Evolutionary conservation across 2,329 filamentous ascomycete species (phyloP).

Genomic region (Periconia macrospinosa): DNA sequence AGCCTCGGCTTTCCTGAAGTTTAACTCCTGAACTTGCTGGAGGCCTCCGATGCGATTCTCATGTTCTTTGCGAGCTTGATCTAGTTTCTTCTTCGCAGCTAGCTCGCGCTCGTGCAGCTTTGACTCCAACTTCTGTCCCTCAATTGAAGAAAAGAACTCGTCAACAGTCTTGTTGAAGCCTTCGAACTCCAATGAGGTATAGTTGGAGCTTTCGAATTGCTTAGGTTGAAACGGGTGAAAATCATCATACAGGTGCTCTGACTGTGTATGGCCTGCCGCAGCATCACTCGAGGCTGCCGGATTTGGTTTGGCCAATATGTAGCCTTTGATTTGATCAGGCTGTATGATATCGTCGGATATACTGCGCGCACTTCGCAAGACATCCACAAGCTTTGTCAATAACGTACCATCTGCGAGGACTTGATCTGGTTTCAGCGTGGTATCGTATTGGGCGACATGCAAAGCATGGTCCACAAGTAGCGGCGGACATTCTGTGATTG

Average conservation of each 20-base stretch:
- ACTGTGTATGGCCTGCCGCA: slow-evolving; percentile 47
- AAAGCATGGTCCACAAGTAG: slow-evolving; percentile 86
- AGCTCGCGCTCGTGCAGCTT: slow-evolving; percentile 80
- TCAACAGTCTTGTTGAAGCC: slow-evolving; percentile 93
- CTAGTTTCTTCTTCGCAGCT: slow-evolving; percentile 78
- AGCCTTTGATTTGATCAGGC: slow-evolving; percentile 70
- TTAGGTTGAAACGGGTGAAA: slow-evolving; percentile 89
- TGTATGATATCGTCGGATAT: slow-evolving; percentile 71
- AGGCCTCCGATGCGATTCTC: slow-evolving; percentile 81
- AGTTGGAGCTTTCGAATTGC: slow-evolving; percentile 72
- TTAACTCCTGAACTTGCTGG: slow-evolving; percentile 77
- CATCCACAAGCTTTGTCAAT: slow-evolving; percentile 67
- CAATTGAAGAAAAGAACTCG: slow-evolving; percentile 95
- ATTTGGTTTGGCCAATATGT: slow-evolving; percentile 75
- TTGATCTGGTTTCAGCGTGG: slow-evolving; percentile 65
- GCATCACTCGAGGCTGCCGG: slow-evolving; percentile 38
- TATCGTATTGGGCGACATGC: slow-evolving; percentile 69
- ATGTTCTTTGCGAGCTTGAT: slow-evolving; percentile 82
- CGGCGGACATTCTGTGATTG: slow-evolving; percentile 86
- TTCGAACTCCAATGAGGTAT: slow-evolving; percentile 73
- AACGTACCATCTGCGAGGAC: slow-evolving; percentile 68
- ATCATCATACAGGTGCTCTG: slow-evolving; percentile 77
- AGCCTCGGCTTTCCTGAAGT: slow-evolving; percentile 83
- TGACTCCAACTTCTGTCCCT: slow-evolving; percentile 89
- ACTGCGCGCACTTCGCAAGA: slow-evolving; percentile 69